phyloP scores from a whole-genome alignment of 495 filamentous ascomycete species.

The Delitschia confertaspora region DNA sequence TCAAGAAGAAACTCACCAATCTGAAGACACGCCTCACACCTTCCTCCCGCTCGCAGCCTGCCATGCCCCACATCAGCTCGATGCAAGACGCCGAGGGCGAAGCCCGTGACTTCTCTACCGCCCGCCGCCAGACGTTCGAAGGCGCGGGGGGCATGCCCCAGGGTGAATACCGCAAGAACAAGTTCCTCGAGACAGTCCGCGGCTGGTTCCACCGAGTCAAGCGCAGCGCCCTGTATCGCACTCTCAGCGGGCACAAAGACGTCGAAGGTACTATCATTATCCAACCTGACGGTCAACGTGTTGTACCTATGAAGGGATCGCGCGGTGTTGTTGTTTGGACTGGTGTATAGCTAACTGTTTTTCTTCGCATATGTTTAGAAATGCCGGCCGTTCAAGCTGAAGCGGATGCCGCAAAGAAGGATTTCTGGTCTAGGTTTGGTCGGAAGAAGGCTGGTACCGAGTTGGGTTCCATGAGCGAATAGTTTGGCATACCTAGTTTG shows the following conservation, averaged over 20 bases:
- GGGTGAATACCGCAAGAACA: not conserved
- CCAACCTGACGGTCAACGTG: not conserved
- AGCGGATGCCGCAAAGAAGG: no score
- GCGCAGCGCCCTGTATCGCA: not conserved
- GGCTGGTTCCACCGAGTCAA: constrained; percentile 1
- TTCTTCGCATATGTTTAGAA: no score
- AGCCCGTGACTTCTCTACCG: not conserved
- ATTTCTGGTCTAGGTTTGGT: no score
- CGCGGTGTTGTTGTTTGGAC: constrained; percentile 6
- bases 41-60: not conserved
- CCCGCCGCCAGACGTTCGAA: constrained; percentile 4
- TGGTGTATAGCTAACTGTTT: constrained; percentile 7
- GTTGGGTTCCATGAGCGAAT: no score
- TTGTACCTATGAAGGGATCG: not conserved
- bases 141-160: constrained; percentile 5
- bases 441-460: no score
- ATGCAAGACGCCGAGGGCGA: constrained; percentile 8
- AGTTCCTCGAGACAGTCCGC: not conserved
- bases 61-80: not conserved
- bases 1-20: no score
- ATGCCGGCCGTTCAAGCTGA: no score
- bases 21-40: no score
- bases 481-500: no score
- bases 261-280: not conserved
- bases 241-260: not conserved